Base-by-base conservation (phyloP, 768 basidiomycete species). In the Trametes cubensis region DNA sequence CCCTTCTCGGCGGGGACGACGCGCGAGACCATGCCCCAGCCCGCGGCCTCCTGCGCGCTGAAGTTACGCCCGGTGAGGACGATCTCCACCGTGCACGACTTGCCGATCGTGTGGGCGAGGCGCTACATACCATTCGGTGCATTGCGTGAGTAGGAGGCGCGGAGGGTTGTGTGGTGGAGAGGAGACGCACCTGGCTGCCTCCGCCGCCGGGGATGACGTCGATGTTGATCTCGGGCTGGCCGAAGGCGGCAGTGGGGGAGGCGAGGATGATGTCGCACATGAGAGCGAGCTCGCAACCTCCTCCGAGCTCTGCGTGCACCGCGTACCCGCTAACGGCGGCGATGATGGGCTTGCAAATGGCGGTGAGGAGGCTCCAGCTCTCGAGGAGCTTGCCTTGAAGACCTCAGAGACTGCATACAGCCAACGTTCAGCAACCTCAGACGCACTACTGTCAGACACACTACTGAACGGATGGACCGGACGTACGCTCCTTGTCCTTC, bases 291-390 rank as follows among this genome's bases (percentile, higher is more conserved):
- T 99, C 96, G 70, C 95, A 96, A 40, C 96, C 96, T 41, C 96
- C 96, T 11, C 96, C 96, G 64, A 98, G 90, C 95, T 98, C 66
- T 8, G 40, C 17, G 49, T 20, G 41, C 60, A 92, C 90, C 34
- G 95, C 95, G 70, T 88, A 98, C 17, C 96, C 96, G 74, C 89
- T 94, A 58, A 99, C 95, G 14, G 96, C 96, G 47, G 94, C 96
- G 59, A 99, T 92, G 73, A 98, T 87, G 15, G 96, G 96, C 74
- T 98, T 99, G 68, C 88, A 84, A 62, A 95, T 83, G 30, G 76
- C 78, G 15, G 83, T 80, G 67, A 98, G 78, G 51, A 83, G 76
- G 6, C 84, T 80, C 96, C 97, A 99, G 71, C 89, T 83, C 68
- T 86, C 85, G 58, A 98, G 80, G 77, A 95, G 97, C 71, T 88